Conservation (phyloP, 2,329 filamentous ascomycete species). For the Trichoderma simmonsii region DNA sequence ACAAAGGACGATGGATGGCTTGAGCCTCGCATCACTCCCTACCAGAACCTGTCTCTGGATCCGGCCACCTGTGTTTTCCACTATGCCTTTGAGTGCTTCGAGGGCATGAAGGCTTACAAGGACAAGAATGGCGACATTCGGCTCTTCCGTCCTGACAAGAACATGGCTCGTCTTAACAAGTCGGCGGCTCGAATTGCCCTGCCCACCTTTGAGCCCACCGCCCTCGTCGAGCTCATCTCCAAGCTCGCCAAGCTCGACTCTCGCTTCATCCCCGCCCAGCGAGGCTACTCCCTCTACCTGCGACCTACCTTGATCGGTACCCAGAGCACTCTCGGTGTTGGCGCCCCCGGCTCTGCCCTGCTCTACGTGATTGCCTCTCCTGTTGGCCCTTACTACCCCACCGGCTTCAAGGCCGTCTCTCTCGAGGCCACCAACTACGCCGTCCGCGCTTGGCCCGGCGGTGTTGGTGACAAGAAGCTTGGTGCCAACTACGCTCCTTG, state of each 20-base stretch:
- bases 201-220: conserved; percentile 74
- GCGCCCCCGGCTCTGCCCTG: conserved; percentile 85
- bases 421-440: conserved; percentile 96
- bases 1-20: conserved; percentile 80
- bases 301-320: conserved; percentile 97
- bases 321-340: conserved; percentile 88
- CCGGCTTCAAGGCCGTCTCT: conserved; percentile 94
- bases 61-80: conserved; percentile 97
- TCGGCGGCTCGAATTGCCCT: conserved; percentile 88
- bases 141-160: conserved; percentile 90
- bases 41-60: conserved; percentile 95
- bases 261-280: conserved; percentile 81
- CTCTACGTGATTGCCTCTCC: conserved; percentile 95
- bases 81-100: conserved; percentile 97
- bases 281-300: conserved; percentile 92
- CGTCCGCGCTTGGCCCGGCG: conserved; percentile 94
- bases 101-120: conserved; percentile 99
- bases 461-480: conserved; percentile 96
- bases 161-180: conserved; percentile 93
- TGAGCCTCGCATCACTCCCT: conserved; percentile 78
- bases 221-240: conserved; percentile 76
- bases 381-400: conserved; percentile 96
- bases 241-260: conserved; percentile 77
- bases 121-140: conserved; percentile 74
- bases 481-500: conserved; percentile 99